Evolutionary conservation across 2,329 filamentous ascomycete species (phyloP), one percentile per base, ranked within the genome.

Genomic region (Sclerotinia subarctica): DNA sequence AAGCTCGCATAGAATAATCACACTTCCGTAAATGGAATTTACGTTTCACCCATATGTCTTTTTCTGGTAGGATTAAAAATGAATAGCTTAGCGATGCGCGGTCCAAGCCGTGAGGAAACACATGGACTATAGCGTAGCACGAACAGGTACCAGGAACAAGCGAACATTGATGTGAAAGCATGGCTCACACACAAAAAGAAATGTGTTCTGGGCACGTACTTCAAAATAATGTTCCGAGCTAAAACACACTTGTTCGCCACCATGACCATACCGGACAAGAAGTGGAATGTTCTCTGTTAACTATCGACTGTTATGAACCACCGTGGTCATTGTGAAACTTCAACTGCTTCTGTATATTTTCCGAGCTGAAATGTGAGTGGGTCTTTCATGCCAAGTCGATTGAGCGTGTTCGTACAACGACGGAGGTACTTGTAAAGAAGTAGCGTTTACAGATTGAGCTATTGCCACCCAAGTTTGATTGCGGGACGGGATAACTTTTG

Each of bases 111-210:
- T 21, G 10, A 62, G 46, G 46, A 51, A 35, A 51, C 46, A 35
- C n/a, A 38, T 35, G 46, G 21, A 35, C 29, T 13, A 19, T 24
- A 24, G n/a, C 21, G 46, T 49, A 0, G 21, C 3, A 38, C 44
- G 19, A 35, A 49, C 46, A 51, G 44, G 58, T 51, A 62, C 44
- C 58, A 62, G 58, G 29, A 38, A 62, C 46, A 62, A 38, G 44
- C 29, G 58, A 51, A 62, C 38, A 26, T 4, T 21, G 19, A 51
- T 62, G 35, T 38, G 21, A 62, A 26, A 51, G 58, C 46, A 62
- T 21, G 46, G 29, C 21, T 32, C 35, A 38, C 58, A 51, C 24
- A 21, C 46, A 32, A 19, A 32, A 2, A 15, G 29, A 51, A 35
- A 38, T 38, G 5, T 62, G 4, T 62, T 35, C 19, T 51, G 13